phyloP scores from a whole-genome alignment of 768 basidiomycete genomes.

The Rubroboletus pulcherrimus region DNA sequence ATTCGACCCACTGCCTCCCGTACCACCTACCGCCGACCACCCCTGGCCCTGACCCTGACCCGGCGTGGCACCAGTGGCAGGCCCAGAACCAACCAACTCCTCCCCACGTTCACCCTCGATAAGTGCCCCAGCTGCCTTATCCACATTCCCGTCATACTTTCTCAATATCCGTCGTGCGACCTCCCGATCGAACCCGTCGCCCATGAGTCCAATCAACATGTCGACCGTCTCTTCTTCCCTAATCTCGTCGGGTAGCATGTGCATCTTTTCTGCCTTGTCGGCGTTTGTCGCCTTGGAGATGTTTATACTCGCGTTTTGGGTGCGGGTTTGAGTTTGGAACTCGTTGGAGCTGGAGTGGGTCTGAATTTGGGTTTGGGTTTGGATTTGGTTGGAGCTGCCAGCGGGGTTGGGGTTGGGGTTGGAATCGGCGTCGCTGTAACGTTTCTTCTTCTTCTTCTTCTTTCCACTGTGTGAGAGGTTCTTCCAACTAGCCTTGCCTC shows the following conservation, averaged over 20 bases:
- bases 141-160: conserved; percentile 56
- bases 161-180: conserved; percentile 53
- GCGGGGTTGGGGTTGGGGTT: neutral
- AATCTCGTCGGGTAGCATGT: conserved; percentile 17
- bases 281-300: too few species aligned
- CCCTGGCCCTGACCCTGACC: conserved; percentile 10
- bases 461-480: neutral
- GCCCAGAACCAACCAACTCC: conserved; percentile 6
- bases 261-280: conserved; percentile 10
- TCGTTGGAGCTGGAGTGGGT: neutral
- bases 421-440: neutral
- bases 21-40: neutral
- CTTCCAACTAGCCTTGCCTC: neutral
- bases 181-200: conserved; percentile 38
- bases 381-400: neutral
- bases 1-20: neutral
- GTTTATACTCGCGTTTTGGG: neutral
- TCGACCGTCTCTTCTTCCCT: conserved; percentile 33
- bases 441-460: neutral
- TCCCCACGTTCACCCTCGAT: conserved; percentile 50
- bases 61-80: neutral
- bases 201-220: conserved; percentile 38
- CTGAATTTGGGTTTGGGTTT: neutral
- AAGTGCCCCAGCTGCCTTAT: conserved; percentile 53
- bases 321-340: neutral